These are phyloP conservation scores for Plenodomus biglobosus DNA, from an alignment of 2,329 filamentous ascomycete species.

Conservation along the genomic window DNA sequence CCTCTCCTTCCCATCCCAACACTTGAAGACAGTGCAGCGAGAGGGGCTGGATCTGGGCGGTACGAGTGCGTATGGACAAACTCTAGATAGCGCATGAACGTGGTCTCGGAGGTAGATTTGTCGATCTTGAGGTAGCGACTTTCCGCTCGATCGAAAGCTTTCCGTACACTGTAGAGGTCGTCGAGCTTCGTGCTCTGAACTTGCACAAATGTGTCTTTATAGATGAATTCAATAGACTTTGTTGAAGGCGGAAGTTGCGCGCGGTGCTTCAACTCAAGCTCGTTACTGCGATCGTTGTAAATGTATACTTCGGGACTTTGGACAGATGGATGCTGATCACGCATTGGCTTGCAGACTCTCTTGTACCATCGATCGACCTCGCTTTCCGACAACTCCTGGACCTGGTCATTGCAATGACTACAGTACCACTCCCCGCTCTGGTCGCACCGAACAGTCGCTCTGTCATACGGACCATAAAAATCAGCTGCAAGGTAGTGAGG, in stretches of 20 bases:
- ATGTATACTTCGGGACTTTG: constrained; percentile 29
- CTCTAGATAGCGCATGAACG: constrained; percentile 41
- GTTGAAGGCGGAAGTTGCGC: constrained; percentile 31
- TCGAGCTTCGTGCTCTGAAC: constrained; percentile 33
- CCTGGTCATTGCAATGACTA: constrained; percentile 24
- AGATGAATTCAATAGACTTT: constrained; percentile 44
- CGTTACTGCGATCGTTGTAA: constrained; percentile 28
- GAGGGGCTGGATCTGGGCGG: constrained; percentile 18
- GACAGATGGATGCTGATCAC: constrained; percentile 20
- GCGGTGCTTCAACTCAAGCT: constrained; percentile 34
- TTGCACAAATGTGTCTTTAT: constrained; percentile 38
- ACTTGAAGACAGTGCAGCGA: constrained; percentile 6
- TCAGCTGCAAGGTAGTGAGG: constrained; percentile 13
- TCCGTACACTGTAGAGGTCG: constrained; percentile 31
- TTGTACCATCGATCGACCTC: constrained; percentile 40
- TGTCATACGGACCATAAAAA: constrained; percentile 7
- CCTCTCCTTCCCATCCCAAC: constrained; percentile 11
- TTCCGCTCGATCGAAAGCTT: constrained; percentile 30
- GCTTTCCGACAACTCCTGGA: constrained; percentile 15
- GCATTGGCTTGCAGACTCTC: constrained; percentile 35
- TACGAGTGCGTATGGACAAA: constrained; percentile 30
- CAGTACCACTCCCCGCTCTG: constrained; percentile 25
- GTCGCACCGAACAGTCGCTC: neutral
- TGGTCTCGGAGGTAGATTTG: constrained; percentile 25
- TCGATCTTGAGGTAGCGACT: constrained; percentile 36